phyloP scores from a whole-genome alignment of 2,329 filamentous ascomycete genomes.

The Nemania sp. region DNA sequence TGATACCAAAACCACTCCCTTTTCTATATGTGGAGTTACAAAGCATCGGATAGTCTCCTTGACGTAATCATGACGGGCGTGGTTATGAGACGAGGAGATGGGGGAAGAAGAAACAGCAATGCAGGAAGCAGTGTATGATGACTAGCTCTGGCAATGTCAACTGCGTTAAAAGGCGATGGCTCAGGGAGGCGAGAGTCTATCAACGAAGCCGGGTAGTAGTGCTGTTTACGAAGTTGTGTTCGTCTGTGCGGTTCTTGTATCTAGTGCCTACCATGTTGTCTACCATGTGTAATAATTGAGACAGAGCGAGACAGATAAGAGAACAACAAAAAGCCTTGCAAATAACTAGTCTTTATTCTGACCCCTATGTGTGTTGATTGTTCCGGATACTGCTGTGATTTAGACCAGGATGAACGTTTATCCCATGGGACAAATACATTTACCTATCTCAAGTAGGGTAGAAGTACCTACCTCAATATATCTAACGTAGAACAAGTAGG shows the following conservation, averaged over 20 bases:
- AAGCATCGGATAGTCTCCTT: slow-evolving; percentile 10
- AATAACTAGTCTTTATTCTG: not conserved
- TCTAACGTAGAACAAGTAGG: not conserved
- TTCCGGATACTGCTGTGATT: not conserved
- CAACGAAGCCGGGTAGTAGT: slow-evolving; percentile 5
- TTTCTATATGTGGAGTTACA: slow-evolving; percentile 6
- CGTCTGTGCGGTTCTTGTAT: not conserved
- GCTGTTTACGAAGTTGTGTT: slow-evolving; percentile 16
- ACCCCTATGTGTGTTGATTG: not conserved
- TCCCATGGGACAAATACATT: not conserved
- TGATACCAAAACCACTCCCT: slow-evolving; percentile 36
- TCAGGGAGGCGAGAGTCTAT: not conserved
- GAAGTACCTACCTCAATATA: not conserved
- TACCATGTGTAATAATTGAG: not conserved
- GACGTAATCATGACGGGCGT: slow-evolving; percentile 9
- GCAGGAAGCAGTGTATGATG: slow-evolving; percentile 3
- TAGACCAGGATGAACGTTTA: not conserved
- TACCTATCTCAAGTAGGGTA: not conserved
- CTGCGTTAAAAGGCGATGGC: not conserved
- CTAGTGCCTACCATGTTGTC: slow-evolving; percentile 8
- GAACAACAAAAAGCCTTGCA: slow-evolving; percentile 6
- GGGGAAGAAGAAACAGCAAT: not conserved
- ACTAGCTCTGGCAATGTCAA: slow-evolving; percentile 4
- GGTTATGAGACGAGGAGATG: slow-evolving; percentile 10
- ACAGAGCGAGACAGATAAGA: slow-evolving; percentile 1